Conservation (phyloP, 2,329 filamentous ascomycete genomes). For the Torrubiella hemipterigena region DNA sequence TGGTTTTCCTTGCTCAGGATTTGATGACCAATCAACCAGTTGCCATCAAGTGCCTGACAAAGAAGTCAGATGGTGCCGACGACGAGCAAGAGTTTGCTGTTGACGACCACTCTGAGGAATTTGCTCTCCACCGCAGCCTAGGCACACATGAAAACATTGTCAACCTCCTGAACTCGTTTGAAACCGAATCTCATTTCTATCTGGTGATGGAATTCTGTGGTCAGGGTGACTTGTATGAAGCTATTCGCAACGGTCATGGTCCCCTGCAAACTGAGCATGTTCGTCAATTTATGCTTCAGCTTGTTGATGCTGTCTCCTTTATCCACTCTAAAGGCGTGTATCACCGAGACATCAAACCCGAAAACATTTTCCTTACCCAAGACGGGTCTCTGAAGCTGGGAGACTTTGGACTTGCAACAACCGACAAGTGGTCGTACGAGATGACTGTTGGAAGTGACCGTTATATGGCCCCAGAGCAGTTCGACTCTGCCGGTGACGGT, state of each 20-base stretch:
- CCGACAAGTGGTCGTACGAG: conserved; percentile 82
- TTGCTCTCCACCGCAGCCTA: conserved; percentile 68
- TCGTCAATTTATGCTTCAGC: conserved; percentile 90
- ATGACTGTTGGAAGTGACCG: conserved; percentile 92
- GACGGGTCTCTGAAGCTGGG: conserved; percentile 89
- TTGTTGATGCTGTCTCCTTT: conserved; percentile 79
- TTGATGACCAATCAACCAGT: conserved; percentile 65
- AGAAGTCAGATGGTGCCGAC: conserved; percentile 53
- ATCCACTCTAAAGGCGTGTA: conserved; percentile 87
- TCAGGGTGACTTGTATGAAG: conserved; percentile 93
- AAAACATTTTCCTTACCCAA: conserved; percentile 92
- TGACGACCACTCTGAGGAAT: conserved; percentile 74
- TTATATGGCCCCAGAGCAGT: conserved; percentile 99
- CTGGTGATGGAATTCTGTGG: conserved; percentile 91
- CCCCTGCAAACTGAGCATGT: conserved; percentile 94
- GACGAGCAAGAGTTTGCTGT: conserved; percentile 54
- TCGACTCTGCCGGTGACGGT: conserved; percentile 73
- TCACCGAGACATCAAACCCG: conserved; percentile 97
- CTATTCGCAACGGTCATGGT: conserved; percentile 78
- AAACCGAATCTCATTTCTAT: conserved; percentile 82
- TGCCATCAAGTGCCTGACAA: conserved; percentile 93
- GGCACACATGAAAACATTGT: conserved; percentile 82
- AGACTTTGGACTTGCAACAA: conserved; percentile 89
- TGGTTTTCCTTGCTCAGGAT: conserved; percentile 92
- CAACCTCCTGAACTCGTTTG: conserved; percentile 81